phyloP scores from a whole-genome alignment of 2,329 filamentous ascomycete species.

The Penicillium sp. region DNA sequence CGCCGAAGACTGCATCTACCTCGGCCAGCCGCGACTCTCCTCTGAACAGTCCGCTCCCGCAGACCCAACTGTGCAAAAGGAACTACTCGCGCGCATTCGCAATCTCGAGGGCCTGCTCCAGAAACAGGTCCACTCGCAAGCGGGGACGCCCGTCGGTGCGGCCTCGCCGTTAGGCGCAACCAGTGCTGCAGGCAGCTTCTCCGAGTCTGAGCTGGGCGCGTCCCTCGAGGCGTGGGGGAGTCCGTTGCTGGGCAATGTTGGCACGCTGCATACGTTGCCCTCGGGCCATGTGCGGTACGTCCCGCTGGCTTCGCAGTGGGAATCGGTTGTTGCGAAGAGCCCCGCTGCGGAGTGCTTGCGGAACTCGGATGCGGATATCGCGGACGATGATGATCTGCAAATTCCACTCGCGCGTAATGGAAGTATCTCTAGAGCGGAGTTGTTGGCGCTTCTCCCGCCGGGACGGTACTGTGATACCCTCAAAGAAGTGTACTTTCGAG shows the following conservation, averaged over 20 bases:
- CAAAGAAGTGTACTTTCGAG: conserved; percentile 41
- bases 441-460: conserved; percentile 39
- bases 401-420: conserved; percentile 36
- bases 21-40: conserved; percentile 37
- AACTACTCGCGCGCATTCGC: conserved; percentile 38
- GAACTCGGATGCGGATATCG: conserved; percentile 29
- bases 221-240: conserved; percentile 23
- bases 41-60: conserved; percentile 26
- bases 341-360: conserved; percentile 30
- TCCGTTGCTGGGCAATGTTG: conserved; percentile 30
- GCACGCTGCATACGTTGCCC: conserved; percentile 34
- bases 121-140: conserved; percentile 32
- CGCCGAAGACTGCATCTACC: conserved; percentile 41
- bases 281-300: conserved; percentile 42
- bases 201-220: conserved; percentile 27
- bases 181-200: conserved; percentile 32
- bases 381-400: conserved; percentile 35
- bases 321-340: conserved; percentile 31
- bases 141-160: conserved; percentile 24
- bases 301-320: conserved; percentile 36
- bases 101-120: conserved; percentile 41
- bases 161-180: conserved; percentile 31
- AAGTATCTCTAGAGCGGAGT: conserved; percentile 28
- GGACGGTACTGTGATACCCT: conserved; percentile 39
- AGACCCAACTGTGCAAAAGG: conserved; percentile 32